Percentiles rank a stretch among this genome's conserved stretches.
These are phyloP conservation scores for Boletus vermiculosoides DNA, from an alignment of 768 basidiomycete species.

Conservation along the genomic window DNA sequence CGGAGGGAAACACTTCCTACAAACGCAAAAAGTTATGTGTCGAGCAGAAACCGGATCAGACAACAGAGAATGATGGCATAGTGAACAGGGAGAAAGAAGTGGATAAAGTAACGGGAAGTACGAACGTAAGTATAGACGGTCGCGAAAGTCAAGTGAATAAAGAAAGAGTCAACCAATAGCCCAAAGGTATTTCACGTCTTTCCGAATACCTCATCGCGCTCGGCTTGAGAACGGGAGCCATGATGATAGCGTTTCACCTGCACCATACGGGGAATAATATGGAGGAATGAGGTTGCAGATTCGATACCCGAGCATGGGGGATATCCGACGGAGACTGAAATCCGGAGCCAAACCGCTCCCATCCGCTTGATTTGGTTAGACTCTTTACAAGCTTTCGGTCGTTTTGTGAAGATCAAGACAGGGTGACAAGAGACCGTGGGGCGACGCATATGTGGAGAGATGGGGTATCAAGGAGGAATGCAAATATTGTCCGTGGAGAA, in stretches of 20 bases:
- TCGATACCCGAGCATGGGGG: slow-evolving; percentile 7
- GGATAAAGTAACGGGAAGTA: slow-evolving; percentile 29
- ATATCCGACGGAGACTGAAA: slow-evolving; percentile 22
- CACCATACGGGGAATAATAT: slow-evolving; percentile 8
- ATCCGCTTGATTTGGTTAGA: slow-evolving; percentile 38
- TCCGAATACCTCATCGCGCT: slow-evolving; percentile 7
- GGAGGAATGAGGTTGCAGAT: slow-evolving; percentile 9
- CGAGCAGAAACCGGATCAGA: slow-evolving; percentile 31
- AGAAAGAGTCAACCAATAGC: slow-evolving; percentile 63
- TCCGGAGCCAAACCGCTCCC: slow-evolving; percentile 47
- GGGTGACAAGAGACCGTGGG: slow-evolving; percentile 20
- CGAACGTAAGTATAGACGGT: slow-evolving; percentile 26
- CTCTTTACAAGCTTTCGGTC: slow-evolving; percentile 33
- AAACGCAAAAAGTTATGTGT: slow-evolving; percentile 27
- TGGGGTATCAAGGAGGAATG: slow-evolving; percentile 32
- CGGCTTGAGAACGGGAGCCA: background rate
- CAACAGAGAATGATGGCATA: slow-evolving; percentile 34
- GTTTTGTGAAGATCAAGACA: slow-evolving; percentile 31
- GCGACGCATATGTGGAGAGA: slow-evolving; percentile 28
- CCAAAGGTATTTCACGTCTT: slow-evolving; percentile 39
- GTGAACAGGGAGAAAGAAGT: slow-evolving; percentile 23
- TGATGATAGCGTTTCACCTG: background rate
- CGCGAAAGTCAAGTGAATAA: slow-evolving; percentile 46
- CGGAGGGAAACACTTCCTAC: slow-evolving; percentile 21
- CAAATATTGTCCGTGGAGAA: slow-evolving; percentile 29